A percentile compares a stretch with the other conserved stretches of the same genome.
phyloP scores from a whole-genome alignment of 2,329 filamentous ascomycete species.

The Colletotrichum horii region DNA sequence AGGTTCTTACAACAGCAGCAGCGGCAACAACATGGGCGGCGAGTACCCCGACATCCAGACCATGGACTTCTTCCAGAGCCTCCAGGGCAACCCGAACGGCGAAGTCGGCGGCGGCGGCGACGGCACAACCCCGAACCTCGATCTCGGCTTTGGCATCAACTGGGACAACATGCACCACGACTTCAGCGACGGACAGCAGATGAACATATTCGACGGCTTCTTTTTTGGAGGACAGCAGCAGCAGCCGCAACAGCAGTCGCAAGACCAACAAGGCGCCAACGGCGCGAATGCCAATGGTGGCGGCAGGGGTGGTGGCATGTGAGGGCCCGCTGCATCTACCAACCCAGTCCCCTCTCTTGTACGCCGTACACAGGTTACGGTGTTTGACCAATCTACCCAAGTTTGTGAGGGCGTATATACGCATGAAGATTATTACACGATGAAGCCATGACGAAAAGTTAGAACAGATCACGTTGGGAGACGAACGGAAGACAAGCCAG shows the following conservation, averaged over 20 bases:
- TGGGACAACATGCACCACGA: slow-evolving; percentile 69
- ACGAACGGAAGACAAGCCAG: not conserved
- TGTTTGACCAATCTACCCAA: not conserved
- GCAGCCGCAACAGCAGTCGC: not conserved
- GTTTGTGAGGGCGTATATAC: not conserved
- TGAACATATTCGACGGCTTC: slow-evolving; percentile 75
- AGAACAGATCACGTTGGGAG: not conserved
- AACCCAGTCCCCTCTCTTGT: not conserved
- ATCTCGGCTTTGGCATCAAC: slow-evolving; percentile 71
- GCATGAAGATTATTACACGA: not conserved
- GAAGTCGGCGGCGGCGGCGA: slow-evolving; percentile 24
- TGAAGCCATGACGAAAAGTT: not conserved
- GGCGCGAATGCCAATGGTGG: not conserved
- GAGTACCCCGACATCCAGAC: slow-evolving; percentile 55
- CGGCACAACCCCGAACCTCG: slow-evolving; percentile 56
- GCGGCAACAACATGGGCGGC: slow-evolving; percentile 24
- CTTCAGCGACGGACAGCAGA: slow-evolving; percentile 62
- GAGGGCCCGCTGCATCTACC: not conserved
- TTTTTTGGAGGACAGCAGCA: slow-evolving; percentile 67
- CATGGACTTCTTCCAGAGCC: slow-evolving; percentile 59
- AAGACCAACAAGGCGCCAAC: slow-evolving; percentile 21
- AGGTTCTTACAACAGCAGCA: not conserved
- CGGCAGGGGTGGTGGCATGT: not conserved
- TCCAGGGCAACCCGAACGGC: slow-evolving; percentile 37
- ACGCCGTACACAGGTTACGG: not conserved